Conservation (phyloP, 129 eudicot genomes). For the Flaveria ramosissima region DNA sequence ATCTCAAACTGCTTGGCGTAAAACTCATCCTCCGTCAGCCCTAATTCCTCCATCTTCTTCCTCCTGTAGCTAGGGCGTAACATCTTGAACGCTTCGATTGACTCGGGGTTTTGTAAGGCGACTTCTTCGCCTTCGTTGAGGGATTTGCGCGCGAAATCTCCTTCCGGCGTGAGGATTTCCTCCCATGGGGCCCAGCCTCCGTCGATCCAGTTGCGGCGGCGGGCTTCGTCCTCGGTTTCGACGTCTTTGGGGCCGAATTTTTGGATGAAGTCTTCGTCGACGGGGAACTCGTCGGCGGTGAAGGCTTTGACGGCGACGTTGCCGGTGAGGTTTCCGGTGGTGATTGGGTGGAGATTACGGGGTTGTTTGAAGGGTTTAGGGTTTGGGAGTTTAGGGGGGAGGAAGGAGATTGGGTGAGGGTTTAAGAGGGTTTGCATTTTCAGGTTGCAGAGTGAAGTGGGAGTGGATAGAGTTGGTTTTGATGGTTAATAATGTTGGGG, state of each 20-base stretch:
- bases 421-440: constrained; percentile 63
- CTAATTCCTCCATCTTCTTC: constrained; percentile 70
- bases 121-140: constrained; percentile 95
- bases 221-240: constrained; percentile 89
- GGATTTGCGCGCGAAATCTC: constrained; percentile 70
- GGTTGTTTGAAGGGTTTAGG: constrained; percentile 23
- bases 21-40: constrained; percentile 80
- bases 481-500: constrained; percentile 27
- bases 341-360: constrained; percentile 10
- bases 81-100: constrained; percentile 92
- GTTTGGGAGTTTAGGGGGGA: constrained; percentile 65
- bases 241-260: constrained; percentile 73
- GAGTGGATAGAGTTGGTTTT: constrained; percentile 45
- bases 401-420: constrained; percentile 53
- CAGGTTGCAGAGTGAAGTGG: not conserved
- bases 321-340: constrained; percentile 13
- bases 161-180: constrained; percentile 90
- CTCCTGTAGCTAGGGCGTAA: constrained; percentile 71
- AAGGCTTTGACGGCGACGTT: constrained; percentile 43
- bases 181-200: constrained; percentile 99
- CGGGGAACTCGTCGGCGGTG: constrained; percentile 82
- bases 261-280: constrained; percentile 74
- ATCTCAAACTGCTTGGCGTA: constrained; percentile 85
- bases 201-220: constrained; percentile 83
- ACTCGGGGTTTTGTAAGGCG: constrained; percentile 61